Base-by-base conservation (phyloP, 148 eudicot species). In the Oxyria digyna region DNA sequence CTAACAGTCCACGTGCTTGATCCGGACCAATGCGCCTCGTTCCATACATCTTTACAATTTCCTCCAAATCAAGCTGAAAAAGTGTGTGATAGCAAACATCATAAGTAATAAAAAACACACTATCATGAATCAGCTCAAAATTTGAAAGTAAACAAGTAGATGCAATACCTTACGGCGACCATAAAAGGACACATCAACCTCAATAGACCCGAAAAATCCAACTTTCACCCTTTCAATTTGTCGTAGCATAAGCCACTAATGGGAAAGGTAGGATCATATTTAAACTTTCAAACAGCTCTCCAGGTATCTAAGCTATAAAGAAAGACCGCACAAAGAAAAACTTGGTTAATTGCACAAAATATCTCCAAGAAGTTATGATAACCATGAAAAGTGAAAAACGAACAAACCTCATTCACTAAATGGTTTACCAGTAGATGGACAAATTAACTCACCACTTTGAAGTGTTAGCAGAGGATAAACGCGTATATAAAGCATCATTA, bases 161-260 rank as follows among this genome's bases (percentile, higher is more conserved):
- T 14, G 38, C 35, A 13, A 50, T 79, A 95, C 99, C 96, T 87
- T 88, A 49, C 83, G 84, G 67, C 97, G 89, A 69, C 99, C 99
- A 85, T 75, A 94, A 81, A 81, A 94, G 85, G 97, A 94, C 49
- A 96, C 96, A 67, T 85, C 97, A 48, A 83, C 91, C 80, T 95
- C 99, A 73, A 95, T 95, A 54, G 99, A 87, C 48, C 99, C 99
- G 69, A 95, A 95, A 78, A 95, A 95, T 78, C 91, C 99, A 78
- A 95, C 78, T 84, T 95, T 95, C 85, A 88, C 29, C 99, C 99
- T 82, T 91, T 94, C 68, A 75, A 81, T 78, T 85, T 94, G 85
- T 94, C 99, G 72, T 94, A 94, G 74, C 83, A 85, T 69, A 95
- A 75, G 48, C 99, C 99, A 80, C 99, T 87, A 31, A 95, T 88